phyloP scores from a whole-genome alignment of 75 land plant genomes.

The Cupressus sempervirens region DNA sequence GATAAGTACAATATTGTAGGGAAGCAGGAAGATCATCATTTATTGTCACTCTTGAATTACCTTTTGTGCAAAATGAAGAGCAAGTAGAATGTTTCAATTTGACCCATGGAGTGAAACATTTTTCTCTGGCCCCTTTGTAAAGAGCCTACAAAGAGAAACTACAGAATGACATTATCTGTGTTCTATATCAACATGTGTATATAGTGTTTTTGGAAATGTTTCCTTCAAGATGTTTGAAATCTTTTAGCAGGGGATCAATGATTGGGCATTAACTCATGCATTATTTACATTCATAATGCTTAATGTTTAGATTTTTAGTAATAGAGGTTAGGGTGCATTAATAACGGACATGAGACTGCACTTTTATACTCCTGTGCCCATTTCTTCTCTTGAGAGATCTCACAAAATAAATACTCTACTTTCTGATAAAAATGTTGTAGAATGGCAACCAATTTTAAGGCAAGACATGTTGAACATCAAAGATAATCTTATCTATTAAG shows the following conservation, averaged over 20 bases:
- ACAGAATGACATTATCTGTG: neutral
- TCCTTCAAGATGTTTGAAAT: neutral
- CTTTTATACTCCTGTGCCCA: neutral
- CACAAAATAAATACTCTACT: no score
- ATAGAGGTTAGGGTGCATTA: neutral
- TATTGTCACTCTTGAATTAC: slow-evolving; percentile 69
- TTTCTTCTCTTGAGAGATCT: neutral
- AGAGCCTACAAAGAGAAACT: neutral
- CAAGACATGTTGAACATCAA: neutral
- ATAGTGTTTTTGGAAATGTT: neutral
- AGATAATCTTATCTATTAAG: neutral
- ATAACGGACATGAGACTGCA: neutral
- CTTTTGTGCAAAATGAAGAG: slow-evolving; percentile 39
- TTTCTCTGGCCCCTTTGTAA: neutral
- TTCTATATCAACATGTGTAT: neutral
- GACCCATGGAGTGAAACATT: neutral
- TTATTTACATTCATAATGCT: neutral
- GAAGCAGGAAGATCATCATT: slow-evolving; percentile 65
- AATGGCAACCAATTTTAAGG: neutral
- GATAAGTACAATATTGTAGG: slow-evolving; percentile 68
- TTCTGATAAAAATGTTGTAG: neutral
- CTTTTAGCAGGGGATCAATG: neutral
- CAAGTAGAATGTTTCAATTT: neutral
- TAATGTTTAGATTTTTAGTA: neutral
- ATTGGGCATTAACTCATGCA: neutral